phyloP scores from a whole-genome alignment of 768 basidiomycete species.

The Amanita brunnescens region DNA sequence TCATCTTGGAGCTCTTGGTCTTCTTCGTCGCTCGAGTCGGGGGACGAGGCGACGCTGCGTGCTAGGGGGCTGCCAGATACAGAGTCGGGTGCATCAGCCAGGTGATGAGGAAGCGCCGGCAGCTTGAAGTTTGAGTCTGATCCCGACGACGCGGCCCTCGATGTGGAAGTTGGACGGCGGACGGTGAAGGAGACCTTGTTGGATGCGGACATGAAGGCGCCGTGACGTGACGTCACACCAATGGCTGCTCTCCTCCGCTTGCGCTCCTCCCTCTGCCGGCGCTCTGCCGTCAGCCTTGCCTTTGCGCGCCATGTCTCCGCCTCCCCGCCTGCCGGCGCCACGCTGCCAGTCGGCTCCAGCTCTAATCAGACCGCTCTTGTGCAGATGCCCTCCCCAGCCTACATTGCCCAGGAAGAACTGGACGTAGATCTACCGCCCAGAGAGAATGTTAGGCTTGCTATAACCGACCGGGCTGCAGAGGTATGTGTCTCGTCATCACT shows the following conservation, averaged over 20 bases:
- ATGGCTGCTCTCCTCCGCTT: slow-evolving; percentile 1
- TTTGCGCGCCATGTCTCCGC: background rate
- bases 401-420: slow-evolving; percentile 52
- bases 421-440: slow-evolving; percentile 51
- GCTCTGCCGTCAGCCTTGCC: background rate
- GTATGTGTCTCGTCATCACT: slow-evolving; percentile 26
- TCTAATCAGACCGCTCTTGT: slow-evolving; percentile 41
- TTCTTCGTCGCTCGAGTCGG: slow-evolving; percentile 58
- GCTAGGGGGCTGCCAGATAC: slow-evolving; percentile 49
- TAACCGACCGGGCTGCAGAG: slow-evolving; percentile 73
- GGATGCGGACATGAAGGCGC: background rate
- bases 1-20: slow-evolving; percentile 50
- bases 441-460: slow-evolving; percentile 43
- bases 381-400: slow-evolving; percentile 40
- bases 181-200: slow-evolving; percentile 75
- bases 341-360: slow-evolving; percentile 33
- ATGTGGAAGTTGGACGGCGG: slow-evolving; percentile 65
- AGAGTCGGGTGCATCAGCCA: slow-evolving; percentile 29
- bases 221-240: slow-evolving; percentile 5
- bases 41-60: slow-evolving; percentile 40
- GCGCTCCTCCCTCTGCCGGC: background rate
- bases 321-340: slow-evolving; percentile 16
- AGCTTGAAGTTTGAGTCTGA: slow-evolving; percentile 62
- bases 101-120: slow-evolving; percentile 53
- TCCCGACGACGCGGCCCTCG: slow-evolving; percentile 54